phyloP scores from a whole-genome alignment of 2,329 filamentous ascomycete species.

The Ceratocystis cubensis region DNA sequence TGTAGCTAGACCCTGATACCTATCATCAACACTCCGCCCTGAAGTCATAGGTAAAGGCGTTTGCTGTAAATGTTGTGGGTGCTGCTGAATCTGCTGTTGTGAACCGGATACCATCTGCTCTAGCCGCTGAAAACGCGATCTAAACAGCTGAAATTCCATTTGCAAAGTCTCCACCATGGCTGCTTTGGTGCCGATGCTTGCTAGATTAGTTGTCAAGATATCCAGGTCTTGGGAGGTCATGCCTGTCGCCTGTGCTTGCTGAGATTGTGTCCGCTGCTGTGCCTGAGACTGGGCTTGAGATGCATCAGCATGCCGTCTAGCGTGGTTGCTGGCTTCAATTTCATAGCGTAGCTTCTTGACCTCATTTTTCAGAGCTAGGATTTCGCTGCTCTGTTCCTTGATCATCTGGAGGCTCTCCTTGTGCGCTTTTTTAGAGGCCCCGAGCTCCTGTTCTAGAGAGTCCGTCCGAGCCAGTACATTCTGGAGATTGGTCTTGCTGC shows the following conservation, averaged over 20 bases:
- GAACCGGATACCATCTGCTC: constrained; percentile 23
- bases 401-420: constrained; percentile 24
- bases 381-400: constrained; percentile 25
- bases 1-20: not conserved
- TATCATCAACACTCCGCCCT: not conserved
- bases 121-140: constrained; percentile 29
- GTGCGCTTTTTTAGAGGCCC: constrained; percentile 24
- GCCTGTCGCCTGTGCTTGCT: constrained; percentile 16
- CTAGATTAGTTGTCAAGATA: constrained; percentile 31
- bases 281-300: constrained; percentile 25
- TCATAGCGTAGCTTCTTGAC: constrained; percentile 18
- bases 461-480: not conserved
- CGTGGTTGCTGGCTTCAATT: constrained; percentile 27
- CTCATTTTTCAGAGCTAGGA: constrained; percentile 23
- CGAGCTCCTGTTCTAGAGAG: constrained; percentile 23
- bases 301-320: constrained; percentile 26
- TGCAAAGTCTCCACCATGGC: constrained; percentile 32
- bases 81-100: not conserved
- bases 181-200: constrained; percentile 30
- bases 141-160: constrained; percentile 34
- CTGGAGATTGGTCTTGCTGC: constrained; percentile 2
- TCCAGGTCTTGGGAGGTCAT: constrained; percentile 29
- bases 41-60: not conserved
- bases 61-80: not conserved
- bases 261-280: constrained; percentile 14